Percentiles rank a stretch among this genome's conserved stretches.
These are phyloP conservation scores for Quercus gilva DNA, from an alignment of 306 rosid species.

Conservation along the genomic window DNA sequence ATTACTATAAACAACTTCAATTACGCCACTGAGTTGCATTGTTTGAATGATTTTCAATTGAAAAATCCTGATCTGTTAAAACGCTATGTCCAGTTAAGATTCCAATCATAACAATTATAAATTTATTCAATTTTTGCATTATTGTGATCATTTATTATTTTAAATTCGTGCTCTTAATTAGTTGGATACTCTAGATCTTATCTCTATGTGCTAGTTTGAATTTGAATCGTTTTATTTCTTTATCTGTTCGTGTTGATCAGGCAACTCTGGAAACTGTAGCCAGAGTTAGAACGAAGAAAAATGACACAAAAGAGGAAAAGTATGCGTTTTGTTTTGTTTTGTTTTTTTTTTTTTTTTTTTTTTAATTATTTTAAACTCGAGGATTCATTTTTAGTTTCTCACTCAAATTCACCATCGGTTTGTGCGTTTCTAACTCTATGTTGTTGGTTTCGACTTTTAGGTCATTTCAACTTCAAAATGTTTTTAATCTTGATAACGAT, in stretches of 20 bases:
- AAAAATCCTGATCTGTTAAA: background rate
- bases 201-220: background rate
- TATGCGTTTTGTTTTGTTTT: too few relatives aligned
- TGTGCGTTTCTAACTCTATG: background rate
- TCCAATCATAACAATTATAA: background rate
- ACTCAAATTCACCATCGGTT: slow-evolving; percentile 2
- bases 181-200: background rate
- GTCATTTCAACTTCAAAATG: slow-evolving; percentile 75
- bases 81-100: background rate
- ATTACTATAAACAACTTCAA: background rate
- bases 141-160: background rate
- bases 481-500: slow-evolving; percentile 77
- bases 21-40: background rate
- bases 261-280: slow-evolving; percentile 98
- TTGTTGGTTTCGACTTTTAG: slow-evolving; percentile 38
- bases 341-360: background rate
- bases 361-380: background rate
- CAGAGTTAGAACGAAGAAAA: slow-evolving; percentile 91
- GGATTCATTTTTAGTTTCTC: slow-evolving; percentile 16
- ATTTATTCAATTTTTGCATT: background rate
- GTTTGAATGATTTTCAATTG: background rate
- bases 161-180: background rate
- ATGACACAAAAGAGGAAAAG: slow-evolving; percentile 95
- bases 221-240: slow-evolving; percentile 8
- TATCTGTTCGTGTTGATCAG: slow-evolving; percentile 49